Percentiles rank a stretch among this genome's conserved stretches.
Conservation (phyloP, 805 yeast genomes). For the Peterozyma xylosa region DNA sequence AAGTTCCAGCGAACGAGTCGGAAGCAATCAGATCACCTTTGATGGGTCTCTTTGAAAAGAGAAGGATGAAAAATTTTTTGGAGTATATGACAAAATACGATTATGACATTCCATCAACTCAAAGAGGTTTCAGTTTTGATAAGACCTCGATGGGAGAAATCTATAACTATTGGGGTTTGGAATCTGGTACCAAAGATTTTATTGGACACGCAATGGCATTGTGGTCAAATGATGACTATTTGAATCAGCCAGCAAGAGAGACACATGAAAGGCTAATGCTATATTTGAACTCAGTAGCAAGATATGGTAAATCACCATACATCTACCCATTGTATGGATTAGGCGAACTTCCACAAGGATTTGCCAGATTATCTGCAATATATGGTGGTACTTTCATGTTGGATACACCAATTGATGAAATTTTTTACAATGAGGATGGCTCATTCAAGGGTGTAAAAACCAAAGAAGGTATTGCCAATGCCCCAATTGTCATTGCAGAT, state of each 20-base stretch:
- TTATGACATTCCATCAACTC: slow-evolving; percentile 74
- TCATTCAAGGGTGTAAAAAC: slow-evolving; percentile 83
- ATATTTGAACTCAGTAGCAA: slow-evolving; percentile 84
- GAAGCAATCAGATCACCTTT: slow-evolving; percentile 90
- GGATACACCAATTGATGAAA: slow-evolving; percentile 91
- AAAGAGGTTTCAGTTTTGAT: slow-evolving; percentile 81
- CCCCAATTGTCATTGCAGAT: slow-evolving; percentile 92
- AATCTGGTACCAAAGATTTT: slow-evolving; percentile 89
- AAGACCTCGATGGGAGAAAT: slow-evolving; percentile 87
- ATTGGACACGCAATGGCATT: slow-evolving; percentile 99
- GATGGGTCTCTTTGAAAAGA: slow-evolving; percentile 94
- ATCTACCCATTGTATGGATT: slow-evolving; percentile 93
- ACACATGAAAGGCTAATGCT: slow-evolving; percentile 79
- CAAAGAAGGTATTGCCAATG: slow-evolving; percentile 85
- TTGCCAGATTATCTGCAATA: slow-evolving; percentile 92
- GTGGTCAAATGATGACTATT: slow-evolving; percentile 87
- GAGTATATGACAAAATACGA: slow-evolving; percentile 80
- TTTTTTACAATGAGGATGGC: slow-evolving; percentile 63
- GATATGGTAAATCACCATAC: slow-evolving; percentile 95
- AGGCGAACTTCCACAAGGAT: slow-evolving; percentile 98
- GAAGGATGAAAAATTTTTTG: slow-evolving; percentile 87
- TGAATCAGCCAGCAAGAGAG: slow-evolving; percentile 85
- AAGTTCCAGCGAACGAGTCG: slow-evolving; percentile 86
- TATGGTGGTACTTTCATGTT: slow-evolving; percentile 99
- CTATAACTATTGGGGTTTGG: slow-evolving; percentile 82